Conservation (phyloP, 331 rosid genomes). For the Malus hybrid region DNA sequence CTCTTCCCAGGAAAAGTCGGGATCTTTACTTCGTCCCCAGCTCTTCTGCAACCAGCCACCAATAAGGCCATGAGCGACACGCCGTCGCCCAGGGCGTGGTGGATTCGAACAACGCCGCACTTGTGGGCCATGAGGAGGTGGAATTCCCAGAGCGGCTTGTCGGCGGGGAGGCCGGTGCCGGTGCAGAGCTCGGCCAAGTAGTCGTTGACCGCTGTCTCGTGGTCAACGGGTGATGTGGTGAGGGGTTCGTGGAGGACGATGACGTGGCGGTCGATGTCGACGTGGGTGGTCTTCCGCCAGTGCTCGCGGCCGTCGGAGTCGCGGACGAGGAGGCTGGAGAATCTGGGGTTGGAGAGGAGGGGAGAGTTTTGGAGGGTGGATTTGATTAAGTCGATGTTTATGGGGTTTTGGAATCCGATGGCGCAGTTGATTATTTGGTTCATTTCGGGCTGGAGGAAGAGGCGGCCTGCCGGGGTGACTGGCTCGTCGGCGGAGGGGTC, state of each 20-base stretch:
- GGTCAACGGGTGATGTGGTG: neutral
- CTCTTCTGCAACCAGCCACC: conserved; percentile 49
- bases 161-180: conserved; percentile 25
- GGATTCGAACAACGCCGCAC: conserved; percentile 55
- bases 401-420: conserved; percentile 42
- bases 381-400: conserved; percentile 35
- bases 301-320: neutral
- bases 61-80: conserved; percentile 76
- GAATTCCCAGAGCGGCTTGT: conserved; percentile 86
- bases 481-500: conserved; percentile 41
- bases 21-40: conserved; percentile 12
- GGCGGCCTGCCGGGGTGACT: conserved; percentile 66
- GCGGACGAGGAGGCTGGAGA: conserved; percentile 38
- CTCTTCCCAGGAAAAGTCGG: neutral
- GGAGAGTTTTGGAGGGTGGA: neutral
- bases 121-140: conserved; percentile 56
- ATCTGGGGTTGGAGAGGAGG: conserved; percentile 8
- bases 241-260: conserved; percentile 16
- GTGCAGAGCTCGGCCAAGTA: conserved; percentile 51
- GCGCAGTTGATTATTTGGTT: conserved; percentile 57
- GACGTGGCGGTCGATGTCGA: conserved; percentile 51
- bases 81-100: conserved; percentile 81
- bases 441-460: conserved; percentile 55
- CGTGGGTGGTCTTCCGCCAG: neutral
- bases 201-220: conserved; percentile 35